phyloP scores from a whole-genome alignment of 306 rosid genomes.

The Alnus glutinosa region DNA sequence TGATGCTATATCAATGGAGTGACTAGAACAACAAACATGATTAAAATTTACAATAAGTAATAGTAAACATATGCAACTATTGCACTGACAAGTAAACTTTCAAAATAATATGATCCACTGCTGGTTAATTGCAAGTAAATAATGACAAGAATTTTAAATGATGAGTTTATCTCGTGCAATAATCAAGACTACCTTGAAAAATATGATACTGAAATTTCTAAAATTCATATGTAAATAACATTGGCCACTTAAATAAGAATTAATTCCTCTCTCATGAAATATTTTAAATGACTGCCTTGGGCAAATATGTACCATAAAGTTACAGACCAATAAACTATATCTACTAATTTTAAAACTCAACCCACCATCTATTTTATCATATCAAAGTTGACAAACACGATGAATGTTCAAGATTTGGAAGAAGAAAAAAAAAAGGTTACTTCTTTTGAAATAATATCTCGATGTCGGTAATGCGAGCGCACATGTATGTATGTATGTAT shows the following conservation, averaged over 20 bases:
- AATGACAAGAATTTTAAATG: too few species aligned
- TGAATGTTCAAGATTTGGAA: neutral
- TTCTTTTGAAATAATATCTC: too few species aligned
- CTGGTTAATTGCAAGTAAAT: neutral
- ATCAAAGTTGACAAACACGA: neutral
- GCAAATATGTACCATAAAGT: too few species aligned
- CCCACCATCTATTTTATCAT: neutral
- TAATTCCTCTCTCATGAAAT: neutral
- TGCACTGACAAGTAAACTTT: neutral
- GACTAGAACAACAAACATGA: neutral
- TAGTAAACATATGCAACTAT: neutral
- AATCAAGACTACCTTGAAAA: neutral
- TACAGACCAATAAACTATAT: too few species aligned
- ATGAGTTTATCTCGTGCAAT: neutral
- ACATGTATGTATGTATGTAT: too few species aligned
- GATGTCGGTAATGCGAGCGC: too few species aligned
- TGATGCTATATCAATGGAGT: neutral
- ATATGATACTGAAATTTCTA: neutral
- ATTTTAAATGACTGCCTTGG: too few species aligned
- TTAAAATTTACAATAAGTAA: neutral
- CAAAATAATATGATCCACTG: neutral
- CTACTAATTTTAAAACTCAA: neutral
- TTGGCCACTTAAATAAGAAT: neutral
- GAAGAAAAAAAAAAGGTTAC: neutral
- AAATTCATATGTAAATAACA: neutral